Evolutionary conservation across 352 stramenopile genomes (phyloP).

Genomic region (Halophytophthora polymorphica): DNA sequence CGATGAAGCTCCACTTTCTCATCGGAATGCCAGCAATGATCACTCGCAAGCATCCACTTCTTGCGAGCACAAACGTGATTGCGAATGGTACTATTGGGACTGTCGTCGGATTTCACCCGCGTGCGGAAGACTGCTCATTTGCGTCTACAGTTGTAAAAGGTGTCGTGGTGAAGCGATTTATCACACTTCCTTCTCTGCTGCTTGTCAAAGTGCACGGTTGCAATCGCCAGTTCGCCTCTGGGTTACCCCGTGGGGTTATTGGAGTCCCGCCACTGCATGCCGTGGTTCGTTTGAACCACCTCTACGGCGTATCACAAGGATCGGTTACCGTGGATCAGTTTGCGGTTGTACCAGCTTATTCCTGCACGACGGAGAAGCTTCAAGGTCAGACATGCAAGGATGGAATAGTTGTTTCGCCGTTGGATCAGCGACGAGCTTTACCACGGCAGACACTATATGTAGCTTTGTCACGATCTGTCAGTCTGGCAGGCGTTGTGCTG

Average conservation of each 20-base stretch:
- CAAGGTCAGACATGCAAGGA: constrained; percentile 13
- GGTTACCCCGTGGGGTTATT: constrained; percentile 9
- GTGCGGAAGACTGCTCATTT: not conserved
- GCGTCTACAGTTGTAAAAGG: not conserved
- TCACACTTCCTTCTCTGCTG: constrained; percentile 4
- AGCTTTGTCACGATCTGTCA: constrained; percentile 1
- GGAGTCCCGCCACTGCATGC: constrained; percentile 4
- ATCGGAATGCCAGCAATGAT: constrained; percentile 15
- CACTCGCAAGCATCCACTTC: constrained; percentile 7
- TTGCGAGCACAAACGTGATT: constrained; percentile 6
- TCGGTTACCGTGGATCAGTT: constrained; percentile 19
- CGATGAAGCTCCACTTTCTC: constrained; percentile 15
- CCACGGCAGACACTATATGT: constrained; percentile 3
- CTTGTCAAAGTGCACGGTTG: constrained; percentile 8
- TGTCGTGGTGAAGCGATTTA: not conserved
- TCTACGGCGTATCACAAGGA: constrained; percentile 8
- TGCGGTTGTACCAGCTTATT: constrained; percentile 15
- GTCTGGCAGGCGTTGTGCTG: not conserved
- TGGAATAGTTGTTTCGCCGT: not conserved
- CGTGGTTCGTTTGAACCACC: not conserved
- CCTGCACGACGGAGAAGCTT: constrained; percentile 25
- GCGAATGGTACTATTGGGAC: constrained; percentile 13
- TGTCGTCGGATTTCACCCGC: constrained; percentile 11
- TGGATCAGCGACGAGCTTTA: not conserved
- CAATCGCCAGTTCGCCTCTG: not conserved